These are phyloP conservation scores for Dipodascopsis tothii DNA, from an alignment of 805 yeast genomes.

Conservation along the genomic window DNA sequence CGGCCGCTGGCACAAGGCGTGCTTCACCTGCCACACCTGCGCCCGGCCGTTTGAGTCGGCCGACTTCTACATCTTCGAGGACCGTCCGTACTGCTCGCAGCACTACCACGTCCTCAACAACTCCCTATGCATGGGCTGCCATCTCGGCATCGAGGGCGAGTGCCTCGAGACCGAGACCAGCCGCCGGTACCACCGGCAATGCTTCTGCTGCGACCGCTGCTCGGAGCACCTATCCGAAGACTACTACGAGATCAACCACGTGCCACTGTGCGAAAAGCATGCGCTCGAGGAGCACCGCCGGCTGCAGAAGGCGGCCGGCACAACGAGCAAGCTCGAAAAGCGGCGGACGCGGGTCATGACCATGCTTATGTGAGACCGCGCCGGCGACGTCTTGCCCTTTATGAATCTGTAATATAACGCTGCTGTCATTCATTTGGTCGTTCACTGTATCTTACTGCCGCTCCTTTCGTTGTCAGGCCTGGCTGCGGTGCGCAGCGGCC, in stretches of 20 bases:
- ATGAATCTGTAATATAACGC: too few relatives aligned
- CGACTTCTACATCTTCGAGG: constrained; percentile 58
- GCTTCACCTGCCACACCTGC: constrained; percentile 73
- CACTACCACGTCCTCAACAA: constrained; percentile 72
- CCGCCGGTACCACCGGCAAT: background rate
- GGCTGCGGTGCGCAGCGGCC: too few relatives aligned
- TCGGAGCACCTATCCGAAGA: constrained; percentile 27
- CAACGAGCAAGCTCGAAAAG: constrained; percentile 1
- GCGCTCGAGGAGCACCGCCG: constrained; percentile 15
- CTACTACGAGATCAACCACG: constrained; percentile 30
- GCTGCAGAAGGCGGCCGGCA: background rate
- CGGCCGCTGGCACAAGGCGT: constrained; percentile 90
- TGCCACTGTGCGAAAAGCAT: constrained; percentile 31
- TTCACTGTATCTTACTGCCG: too few relatives aligned
- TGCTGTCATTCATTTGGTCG: too few relatives aligned
- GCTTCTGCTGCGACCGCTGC: background rate
- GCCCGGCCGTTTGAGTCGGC: constrained; percentile 22
- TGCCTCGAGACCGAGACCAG: constrained; percentile 50
- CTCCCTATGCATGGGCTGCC: constrained; percentile 66
- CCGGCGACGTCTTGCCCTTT: background rate
- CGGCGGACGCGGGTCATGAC: constrained; percentile 4
- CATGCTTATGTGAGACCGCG: background rate
- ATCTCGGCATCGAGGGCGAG: constrained; percentile 76
- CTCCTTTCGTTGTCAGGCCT: too few relatives aligned
- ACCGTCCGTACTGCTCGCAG: constrained; percentile 70